These are phyloP conservation scores for Didymella lethalis DNA, from an alignment of 2,329 filamentous ascomycete genomes.

Conservation along the genomic window DNA sequence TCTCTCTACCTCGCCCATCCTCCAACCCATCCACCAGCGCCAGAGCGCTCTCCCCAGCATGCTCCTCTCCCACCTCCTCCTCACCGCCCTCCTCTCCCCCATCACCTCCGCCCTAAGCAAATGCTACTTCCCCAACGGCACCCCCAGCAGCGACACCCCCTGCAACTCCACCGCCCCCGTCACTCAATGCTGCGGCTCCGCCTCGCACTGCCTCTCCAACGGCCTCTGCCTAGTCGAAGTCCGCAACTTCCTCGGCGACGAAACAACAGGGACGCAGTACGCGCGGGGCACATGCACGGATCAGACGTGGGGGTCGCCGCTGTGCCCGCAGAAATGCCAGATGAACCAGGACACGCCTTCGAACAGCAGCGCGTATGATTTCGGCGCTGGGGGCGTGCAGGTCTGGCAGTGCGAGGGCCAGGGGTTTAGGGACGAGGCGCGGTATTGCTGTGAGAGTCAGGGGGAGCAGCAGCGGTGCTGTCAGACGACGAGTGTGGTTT, in stretches of 20 bases:
- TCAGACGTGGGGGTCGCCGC: conserved; percentile 11
- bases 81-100: too few relatives aligned
- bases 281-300: conserved; percentile 26
- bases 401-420: conserved; percentile 23
- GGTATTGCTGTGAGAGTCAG: conserved; percentile 26
- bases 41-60: too few relatives aligned
- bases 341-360: background rate
- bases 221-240: conserved; percentile 22
- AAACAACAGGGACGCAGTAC: conserved; percentile 19
- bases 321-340: conserved; percentile 22
- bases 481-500: conserved; percentile 20
- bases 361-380: conserved; percentile 23
- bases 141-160: conserved; percentile 11
- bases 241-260: too few relatives aligned
- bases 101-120: background rate
- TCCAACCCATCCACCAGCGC: too few relatives aligned
- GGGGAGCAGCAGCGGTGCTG: conserved; percentile 24
- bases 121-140: conserved; percentile 27
- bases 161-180: conserved; percentile 20
- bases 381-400: conserved; percentile 18
- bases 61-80: too few relatives aligned
- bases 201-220: conserved; percentile 21
- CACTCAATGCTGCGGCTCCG: conserved; percentile 24
- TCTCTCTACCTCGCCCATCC: too few relatives aligned
- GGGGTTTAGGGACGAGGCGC: conserved; percentile 21